These are phyloP conservation scores for Fusarium gaditjirri DNA, from an alignment of 2,329 filamentous ascomycete species.

Conservation along the genomic window DNA sequence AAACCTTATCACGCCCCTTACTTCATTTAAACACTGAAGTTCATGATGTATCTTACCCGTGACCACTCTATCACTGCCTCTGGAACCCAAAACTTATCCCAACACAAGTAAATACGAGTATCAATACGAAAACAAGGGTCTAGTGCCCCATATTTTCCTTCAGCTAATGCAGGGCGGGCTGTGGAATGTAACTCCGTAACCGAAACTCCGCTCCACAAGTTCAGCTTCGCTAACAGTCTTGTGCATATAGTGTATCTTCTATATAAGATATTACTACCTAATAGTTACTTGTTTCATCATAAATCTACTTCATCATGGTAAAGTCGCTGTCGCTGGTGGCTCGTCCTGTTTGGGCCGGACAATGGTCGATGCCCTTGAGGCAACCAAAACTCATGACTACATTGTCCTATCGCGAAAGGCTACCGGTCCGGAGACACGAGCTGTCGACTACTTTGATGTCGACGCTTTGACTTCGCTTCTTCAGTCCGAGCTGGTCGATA, in stretches of 20 bases:
- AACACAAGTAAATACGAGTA: too few relatives aligned
- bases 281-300: not conserved
- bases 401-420: not conserved
- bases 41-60: rapidly evolving
- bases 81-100: rapidly evolving
- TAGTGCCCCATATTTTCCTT: not conserved
- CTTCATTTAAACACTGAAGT: rapidly evolving
- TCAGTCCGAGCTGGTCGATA: not conserved
- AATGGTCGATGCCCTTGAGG: not conserved
- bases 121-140: rapidly evolving
- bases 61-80: rapidly evolving
- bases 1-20: not conserved
- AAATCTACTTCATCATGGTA: not conserved
- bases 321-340: not conserved
- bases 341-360: not conserved
- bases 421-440: rapidly evolving
- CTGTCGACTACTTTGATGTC: not conserved
- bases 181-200: not conserved
- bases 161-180: not conserved
- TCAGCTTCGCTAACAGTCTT: not conserved
- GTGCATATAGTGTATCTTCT: not conserved
- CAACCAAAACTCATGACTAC: not conserved
- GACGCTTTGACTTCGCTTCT: not conserved
- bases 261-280: not conserved
- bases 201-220: not conserved